A percentile compares a stretch with the other conserved stretches of the same genome.
These are phyloP conservation scores for Niveomyces coronatus DNA, from an alignment of 2,329 filamentous ascomycete species.

Conservation along the genomic window DNA sequence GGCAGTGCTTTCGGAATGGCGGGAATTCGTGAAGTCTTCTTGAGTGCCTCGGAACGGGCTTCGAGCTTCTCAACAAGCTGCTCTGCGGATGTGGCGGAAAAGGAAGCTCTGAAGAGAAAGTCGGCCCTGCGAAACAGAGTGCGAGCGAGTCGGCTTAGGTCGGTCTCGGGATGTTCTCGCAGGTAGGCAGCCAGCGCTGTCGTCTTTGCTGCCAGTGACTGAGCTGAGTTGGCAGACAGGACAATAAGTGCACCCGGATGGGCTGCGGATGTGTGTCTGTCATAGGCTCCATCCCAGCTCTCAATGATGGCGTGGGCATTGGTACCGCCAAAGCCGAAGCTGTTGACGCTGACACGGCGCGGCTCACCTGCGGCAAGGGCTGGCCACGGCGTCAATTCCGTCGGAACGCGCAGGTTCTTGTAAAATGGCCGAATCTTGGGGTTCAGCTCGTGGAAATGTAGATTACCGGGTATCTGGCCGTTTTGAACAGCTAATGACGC, in stretches of 20 bases:
- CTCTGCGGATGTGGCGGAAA: background rate
- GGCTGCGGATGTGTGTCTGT: too few relatives aligned
- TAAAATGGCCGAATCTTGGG: slow-evolving; percentile 24
- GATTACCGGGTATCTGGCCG: slow-evolving; percentile 33
- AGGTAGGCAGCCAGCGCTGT: background rate
- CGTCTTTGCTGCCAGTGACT: background rate
- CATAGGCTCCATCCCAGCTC: slow-evolving; percentile 7
- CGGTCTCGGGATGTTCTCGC: background rate
- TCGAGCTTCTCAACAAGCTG: background rate
- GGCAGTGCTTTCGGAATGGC: background rate
- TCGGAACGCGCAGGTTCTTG: slow-evolving; percentile 10
- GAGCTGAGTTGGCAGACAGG: background rate
- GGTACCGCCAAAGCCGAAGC: slow-evolving; percentile 33
- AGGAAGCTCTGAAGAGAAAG: background rate
- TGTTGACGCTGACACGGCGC: slow-evolving; percentile 27
- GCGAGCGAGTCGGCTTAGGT: background rate
- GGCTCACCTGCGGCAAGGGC: background rate
- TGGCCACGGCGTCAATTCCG: background rate
- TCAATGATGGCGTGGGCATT: slow-evolving; percentile 26
- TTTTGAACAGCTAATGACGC: slow-evolving; percentile 34
- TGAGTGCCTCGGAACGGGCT: background rate
- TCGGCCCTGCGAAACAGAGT: background rate
- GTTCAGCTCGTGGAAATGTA: slow-evolving; percentile 36
- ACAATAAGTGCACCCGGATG: background rate
- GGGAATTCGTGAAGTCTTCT: background rate